phyloP scores from a whole-genome alignment of 2,329 filamentous ascomycete genomes.

The Nemania serpens region DNA sequence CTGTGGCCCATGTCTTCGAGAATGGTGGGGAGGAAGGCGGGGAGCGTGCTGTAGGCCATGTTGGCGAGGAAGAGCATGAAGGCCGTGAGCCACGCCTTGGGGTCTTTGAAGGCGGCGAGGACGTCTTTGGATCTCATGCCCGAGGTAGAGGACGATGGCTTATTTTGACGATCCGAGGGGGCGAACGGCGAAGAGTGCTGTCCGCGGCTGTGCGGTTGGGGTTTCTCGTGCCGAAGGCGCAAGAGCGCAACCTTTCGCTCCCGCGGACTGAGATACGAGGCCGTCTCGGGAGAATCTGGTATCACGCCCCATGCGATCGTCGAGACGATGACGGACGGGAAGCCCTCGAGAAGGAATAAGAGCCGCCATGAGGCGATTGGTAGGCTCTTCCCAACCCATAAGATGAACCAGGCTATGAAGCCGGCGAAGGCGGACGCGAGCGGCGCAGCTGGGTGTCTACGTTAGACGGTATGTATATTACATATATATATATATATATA shows the following conservation, averaged over 20 bases:
- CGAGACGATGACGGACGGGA: slow-evolving; percentile 77
- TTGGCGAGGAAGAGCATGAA: slow-evolving; percentile 87
- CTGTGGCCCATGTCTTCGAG: slow-evolving; percentile 76
- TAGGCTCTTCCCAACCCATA: slow-evolving; percentile 65
- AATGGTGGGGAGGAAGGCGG: slow-evolving; percentile 85
- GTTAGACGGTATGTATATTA: slow-evolving; percentile 44
- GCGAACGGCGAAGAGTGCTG: neutral
- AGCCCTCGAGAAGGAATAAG: slow-evolving; percentile 82
- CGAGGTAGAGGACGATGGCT: slow-evolving; percentile 7
- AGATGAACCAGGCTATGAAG: slow-evolving; percentile 77
- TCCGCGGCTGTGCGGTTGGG: slow-evolving; percentile 5
- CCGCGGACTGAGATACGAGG: slow-evolving; percentile 64
- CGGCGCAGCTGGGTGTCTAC: slow-evolving; percentile 64
- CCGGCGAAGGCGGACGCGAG: slow-evolving; percentile 83
- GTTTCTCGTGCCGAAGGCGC: slow-evolving; percentile 62
- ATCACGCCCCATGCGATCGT: slow-evolving; percentile 75
- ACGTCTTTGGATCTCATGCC: slow-evolving; percentile 62
- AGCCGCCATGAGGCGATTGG: slow-evolving; percentile 85
- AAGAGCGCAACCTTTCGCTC: slow-evolving; percentile 72
- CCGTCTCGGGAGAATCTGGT: slow-evolving; percentile 74
- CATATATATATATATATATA: neutral
- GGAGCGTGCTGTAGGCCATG: slow-evolving; percentile 84
- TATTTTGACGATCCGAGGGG: neutral
- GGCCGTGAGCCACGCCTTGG: slow-evolving; percentile 75
- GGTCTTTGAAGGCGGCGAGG: slow-evolving; percentile 63